A percentile compares a stretch with the other conserved stretches of the same genome.
Evolutionary conservation across 169 alveolate genomes (phyloP).

Genomic region (Plasmodium billcollinsi): DNA sequence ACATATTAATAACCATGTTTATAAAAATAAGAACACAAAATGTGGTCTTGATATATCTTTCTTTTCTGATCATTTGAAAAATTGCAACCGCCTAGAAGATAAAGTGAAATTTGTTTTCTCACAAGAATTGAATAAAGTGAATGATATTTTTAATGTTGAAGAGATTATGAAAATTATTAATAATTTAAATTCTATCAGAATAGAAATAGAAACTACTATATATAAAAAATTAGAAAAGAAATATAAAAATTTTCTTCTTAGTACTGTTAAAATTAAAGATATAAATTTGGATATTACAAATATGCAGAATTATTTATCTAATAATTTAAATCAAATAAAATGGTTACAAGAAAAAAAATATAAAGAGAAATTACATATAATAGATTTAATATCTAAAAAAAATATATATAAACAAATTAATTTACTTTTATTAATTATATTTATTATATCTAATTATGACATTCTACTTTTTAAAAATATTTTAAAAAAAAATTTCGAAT

Average conservation of each 20-base stretch:
- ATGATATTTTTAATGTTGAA: slow-evolving; percentile 46
- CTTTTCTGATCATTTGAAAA: slow-evolving; percentile 1
- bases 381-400: slow-evolving; percentile 34
- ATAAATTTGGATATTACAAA: slow-evolving; percentile 36
- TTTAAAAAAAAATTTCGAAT: slow-evolving; percentile 58
- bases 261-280: slow-evolving; percentile 36
- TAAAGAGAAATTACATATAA: slow-evolving; percentile 48
- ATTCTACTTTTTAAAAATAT: slow-evolving; percentile 65
- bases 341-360: slow-evolving; percentile 43
- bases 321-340: slow-evolving; percentile 61
- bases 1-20: background rate
- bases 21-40: too few species aligned
- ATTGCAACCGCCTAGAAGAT: slow-evolving; percentile 22
- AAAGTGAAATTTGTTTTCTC: slow-evolving; percentile 72
- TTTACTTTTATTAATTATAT: slow-evolving; percentile 52
- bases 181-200: slow-evolving; percentile 76
- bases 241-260: slow-evolving; percentile 28
- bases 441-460: slow-evolving; percentile 42
- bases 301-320: slow-evolving; percentile 35
- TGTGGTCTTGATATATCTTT: background rate
- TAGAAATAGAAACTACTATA: slow-evolving; percentile 70
- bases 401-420: slow-evolving; percentile 52
- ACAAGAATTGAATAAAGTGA: slow-evolving; percentile 52
- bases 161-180: slow-evolving; percentile 74
- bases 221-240: slow-evolving; percentile 68